Percentiles rank a stretch among this genome's conserved stretches.
Evolutionary conservation across 768 basidiomycete genomes (phyloP).

Genomic region (Erythrobasidium yunnanense): DNA sequence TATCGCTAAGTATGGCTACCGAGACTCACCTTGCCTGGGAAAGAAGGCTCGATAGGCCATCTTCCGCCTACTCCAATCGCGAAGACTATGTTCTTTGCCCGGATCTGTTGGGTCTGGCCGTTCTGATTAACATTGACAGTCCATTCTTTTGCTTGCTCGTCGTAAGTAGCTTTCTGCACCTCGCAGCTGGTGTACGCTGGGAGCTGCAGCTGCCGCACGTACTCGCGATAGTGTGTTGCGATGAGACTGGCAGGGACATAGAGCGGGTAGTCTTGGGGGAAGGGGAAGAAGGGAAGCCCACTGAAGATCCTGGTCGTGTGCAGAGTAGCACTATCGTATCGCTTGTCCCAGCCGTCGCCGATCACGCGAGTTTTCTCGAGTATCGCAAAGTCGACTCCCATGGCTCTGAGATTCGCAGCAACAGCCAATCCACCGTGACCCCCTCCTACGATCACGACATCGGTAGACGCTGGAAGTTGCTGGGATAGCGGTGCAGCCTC

Average conservation of each 20-base stretch:
- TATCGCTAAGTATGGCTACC: no score
- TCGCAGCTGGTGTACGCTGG: neutral
- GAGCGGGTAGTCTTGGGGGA: neutral
- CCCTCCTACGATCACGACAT: slow-evolving; percentile 13
- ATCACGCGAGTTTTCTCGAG: neutral
- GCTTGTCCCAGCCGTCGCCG: slow-evolving; percentile 9
- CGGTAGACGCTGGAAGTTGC: neutral
- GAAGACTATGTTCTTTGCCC: neutral
- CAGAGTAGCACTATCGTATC: slow-evolving; percentile 19
- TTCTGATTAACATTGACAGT: neutral
- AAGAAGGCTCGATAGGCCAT: neutral
- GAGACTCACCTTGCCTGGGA: neutral
- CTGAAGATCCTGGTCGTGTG: slow-evolving; percentile 16
- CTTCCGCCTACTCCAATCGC: slow-evolving; percentile 6
- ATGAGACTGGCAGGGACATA: slow-evolving; percentile 5
- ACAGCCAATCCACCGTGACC: slow-evolving; percentile 10
- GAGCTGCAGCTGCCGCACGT: neutral
- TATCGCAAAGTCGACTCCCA: neutral
- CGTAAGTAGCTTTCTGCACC: neutral
- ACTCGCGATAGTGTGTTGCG: neutral
- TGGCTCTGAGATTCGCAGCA: slow-evolving; percentile 1
- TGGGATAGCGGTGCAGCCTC: neutral
- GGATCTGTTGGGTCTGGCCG: no score
- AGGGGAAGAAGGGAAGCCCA: slow-evolving; percentile 8
- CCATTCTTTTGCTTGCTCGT: neutral